Conservation (phyloP, 768 basidiomycete species). For the Collybiopsis confluens region DNA sequence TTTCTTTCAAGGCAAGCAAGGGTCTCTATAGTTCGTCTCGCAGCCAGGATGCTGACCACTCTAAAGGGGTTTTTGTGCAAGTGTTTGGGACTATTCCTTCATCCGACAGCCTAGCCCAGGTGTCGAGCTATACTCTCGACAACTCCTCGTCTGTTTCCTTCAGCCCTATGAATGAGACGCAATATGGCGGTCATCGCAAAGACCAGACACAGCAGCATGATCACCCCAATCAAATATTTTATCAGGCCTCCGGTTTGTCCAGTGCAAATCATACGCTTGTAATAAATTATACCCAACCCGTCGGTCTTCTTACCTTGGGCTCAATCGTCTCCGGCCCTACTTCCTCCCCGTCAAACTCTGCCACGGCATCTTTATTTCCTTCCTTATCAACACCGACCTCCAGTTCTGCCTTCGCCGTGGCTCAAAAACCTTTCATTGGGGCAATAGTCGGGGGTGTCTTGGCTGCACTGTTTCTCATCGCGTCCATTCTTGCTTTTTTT, state of each 20-base stretch:
- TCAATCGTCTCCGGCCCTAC: background rate
- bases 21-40: too few species aligned
- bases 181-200: too few species aligned
- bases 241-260: background rate
- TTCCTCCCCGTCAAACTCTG: background rate
- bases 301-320: background rate
- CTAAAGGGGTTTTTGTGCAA: background rate
- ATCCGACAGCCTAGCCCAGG: background rate
- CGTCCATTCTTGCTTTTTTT: background rate
- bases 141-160: background rate
- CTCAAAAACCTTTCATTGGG: background rate
- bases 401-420: background rate
- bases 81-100: constrained; percentile 1
- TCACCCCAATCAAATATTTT: background rate
- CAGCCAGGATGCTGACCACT: too few species aligned
- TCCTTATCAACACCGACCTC: too few species aligned
- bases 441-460: constrained; percentile 2
- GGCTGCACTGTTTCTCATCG: background rate
- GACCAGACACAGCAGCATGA: too few species aligned
- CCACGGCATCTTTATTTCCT: too few species aligned
- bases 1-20: background rate
- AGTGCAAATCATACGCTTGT: background rate
- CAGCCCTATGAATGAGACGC: background rate
- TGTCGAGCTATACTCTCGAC: background rate
- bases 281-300: background rate